Percentiles rank a stretch among this genome's conserved stretches.
Conservation (phyloP, 2,329 filamentous ascomycete genomes). For the Fusarium poae region DNA sequence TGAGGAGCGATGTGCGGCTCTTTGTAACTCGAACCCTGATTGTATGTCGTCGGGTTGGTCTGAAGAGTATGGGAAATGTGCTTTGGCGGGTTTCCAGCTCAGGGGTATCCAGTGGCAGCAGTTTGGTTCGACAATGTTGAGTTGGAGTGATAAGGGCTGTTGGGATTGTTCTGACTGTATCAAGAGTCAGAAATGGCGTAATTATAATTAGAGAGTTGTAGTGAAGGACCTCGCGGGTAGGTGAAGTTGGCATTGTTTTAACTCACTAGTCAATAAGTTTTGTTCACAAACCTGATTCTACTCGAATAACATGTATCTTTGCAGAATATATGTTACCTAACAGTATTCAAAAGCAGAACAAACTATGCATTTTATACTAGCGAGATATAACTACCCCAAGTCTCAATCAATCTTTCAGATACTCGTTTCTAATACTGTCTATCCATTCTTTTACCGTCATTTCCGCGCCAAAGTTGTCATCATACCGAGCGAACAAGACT, state of each 20-base stretch:
- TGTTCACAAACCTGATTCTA: neutral
- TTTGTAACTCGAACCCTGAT: constrained; percentile 20
- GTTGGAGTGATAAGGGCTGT: constrained; percentile 23
- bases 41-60: constrained; percentile 1
- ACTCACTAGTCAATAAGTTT: no score
- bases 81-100: neutral
- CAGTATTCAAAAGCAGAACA: no score
- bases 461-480: no score
- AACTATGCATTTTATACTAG: no score
- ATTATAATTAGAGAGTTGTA: neutral
- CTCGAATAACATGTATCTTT: neutral
- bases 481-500: no score
- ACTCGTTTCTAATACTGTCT: no score
- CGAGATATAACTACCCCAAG: no score
- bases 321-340: no score
- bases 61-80: constrained; percentile 1
- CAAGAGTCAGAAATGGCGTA: constrained; percentile 11
- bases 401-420: no score
- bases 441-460: no score
- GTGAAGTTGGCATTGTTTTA: no score
- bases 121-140: neutral
- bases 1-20: constrained; percentile 7
- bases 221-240: neutral
- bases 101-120: neutral
- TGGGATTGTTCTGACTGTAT: constrained; percentile 25